A percentile compares a stretch with the other conserved stretches of the same genome.
Conservation (phyloP, 2,329 filamentous ascomycete genomes). For the Fusarium oligoseptatum region DNA sequence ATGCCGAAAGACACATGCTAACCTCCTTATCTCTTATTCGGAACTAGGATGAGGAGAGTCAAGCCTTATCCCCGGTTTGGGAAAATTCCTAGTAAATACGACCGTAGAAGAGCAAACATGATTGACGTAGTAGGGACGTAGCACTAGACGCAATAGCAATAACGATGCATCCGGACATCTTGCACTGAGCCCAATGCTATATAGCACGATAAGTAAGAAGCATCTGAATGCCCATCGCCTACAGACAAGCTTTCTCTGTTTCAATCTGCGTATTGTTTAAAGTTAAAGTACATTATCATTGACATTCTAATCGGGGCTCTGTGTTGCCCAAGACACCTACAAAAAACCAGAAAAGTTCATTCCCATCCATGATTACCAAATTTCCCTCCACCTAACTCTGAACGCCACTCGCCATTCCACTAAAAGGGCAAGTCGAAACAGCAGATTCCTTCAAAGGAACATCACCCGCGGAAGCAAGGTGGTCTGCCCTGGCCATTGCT, state of each 20-base stretch:
- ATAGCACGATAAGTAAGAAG: too few relatives aligned
- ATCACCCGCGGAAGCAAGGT: neutral
- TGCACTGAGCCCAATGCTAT: neutral
- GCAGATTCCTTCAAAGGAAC: neutral
- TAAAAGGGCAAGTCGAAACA: neutral
- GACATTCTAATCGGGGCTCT: neutral
- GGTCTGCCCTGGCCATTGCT: neutral
- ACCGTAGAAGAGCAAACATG: neutral
- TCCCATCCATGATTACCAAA: neutral
- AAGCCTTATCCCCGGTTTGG: neutral
- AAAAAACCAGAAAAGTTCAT: neutral
- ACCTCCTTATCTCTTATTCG: neutral
- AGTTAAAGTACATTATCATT: neutral
- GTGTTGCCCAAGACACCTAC: neutral
- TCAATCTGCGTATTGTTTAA: neutral
- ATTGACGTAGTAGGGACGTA: neutral
- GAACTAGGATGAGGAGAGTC: neutral
- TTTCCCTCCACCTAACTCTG: neutral
- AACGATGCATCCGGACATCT: too few relatives aligned
- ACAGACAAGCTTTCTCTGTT: neutral
- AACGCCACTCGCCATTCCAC: neutral
- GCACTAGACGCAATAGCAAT: neutral
- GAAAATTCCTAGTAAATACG: too few relatives aligned
- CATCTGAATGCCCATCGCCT: neutral
- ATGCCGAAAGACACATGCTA: neutral